A percentile compares a stretch with the other conserved stretches of the same genome.
Evolutionary conservation across 805 yeast genomes (phyloP).

Genomic region (Candida corydali): DNA sequence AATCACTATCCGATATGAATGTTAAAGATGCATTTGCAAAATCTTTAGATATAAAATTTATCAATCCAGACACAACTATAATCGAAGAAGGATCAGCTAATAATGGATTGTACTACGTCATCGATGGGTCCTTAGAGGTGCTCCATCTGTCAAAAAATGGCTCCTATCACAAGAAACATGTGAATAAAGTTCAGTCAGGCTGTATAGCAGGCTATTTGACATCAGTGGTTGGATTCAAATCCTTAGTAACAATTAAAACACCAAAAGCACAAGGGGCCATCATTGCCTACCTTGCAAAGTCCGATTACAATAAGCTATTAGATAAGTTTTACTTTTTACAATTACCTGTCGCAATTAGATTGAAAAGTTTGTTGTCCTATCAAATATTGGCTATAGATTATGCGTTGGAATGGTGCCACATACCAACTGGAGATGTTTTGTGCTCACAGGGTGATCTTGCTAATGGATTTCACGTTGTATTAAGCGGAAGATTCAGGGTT

Average conservation of each 20-base stretch:
- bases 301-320: constrained; percentile 57
- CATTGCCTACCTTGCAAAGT: constrained; percentile 63
- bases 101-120: constrained; percentile 74
- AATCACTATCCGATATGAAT: constrained; percentile 7
- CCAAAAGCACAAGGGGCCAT: constrained; percentile 54
- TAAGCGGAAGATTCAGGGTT: constrained; percentile 84
- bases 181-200: constrained; percentile 67
- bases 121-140: constrained; percentile 75
- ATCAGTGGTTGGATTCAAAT: constrained; percentile 70
- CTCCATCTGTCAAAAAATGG: constrained; percentile 13
- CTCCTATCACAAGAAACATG: constrained; percentile 20
- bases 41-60: constrained; percentile 51
- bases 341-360: constrained; percentile 69
- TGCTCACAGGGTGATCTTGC: constrained; percentile 83
- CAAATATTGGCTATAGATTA: constrained; percentile 75
- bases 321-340: constrained; percentile 77
- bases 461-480: constrained; percentile 83
- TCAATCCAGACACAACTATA: constrained; percentile 50
- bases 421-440: constrained; percentile 78
- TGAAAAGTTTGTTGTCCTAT: constrained; percentile 63
- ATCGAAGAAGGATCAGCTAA: constrained; percentile 62
- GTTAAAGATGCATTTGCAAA: constrained; percentile 59
- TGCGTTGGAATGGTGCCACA: constrained; percentile 92
- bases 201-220: constrained; percentile 88
- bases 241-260: constrained; percentile 69